These are phyloP conservation scores for Hypomontagnella submonticulosa DNA, from an alignment of 495 filamentous ascomycete species.

Conservation along the genomic window DNA sequence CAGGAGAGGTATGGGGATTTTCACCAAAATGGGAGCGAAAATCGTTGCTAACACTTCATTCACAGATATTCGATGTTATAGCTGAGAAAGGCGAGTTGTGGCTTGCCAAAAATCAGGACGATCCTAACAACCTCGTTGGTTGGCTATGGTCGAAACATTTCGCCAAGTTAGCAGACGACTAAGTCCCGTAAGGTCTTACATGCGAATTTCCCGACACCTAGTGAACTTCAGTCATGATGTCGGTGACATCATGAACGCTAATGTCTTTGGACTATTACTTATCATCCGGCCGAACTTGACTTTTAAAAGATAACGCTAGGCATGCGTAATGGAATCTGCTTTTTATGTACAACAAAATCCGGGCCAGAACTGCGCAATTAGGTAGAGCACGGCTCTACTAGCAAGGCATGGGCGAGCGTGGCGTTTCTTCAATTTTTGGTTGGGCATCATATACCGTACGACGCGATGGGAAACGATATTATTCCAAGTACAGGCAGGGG, in stretches of 20 bases:
- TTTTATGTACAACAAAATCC: constrained; percentile 41
- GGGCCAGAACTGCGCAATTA: constrained; percentile 21
- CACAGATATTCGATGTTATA: constrained; percentile 84
- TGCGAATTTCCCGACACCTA: constrained; percentile 14
- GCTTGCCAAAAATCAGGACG: constrained; percentile 97
- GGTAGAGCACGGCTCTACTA: constrained; percentile 18
- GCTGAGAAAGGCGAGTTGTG: constrained; percentile 97
- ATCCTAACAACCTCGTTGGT: constrained; percentile 77
- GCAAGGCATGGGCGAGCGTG: constrained; percentile 39
- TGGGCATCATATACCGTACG: constrained; percentile 42
- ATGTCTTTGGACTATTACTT: constrained; percentile 6
- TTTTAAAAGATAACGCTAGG: constrained; percentile 18
- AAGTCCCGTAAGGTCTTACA: constrained; percentile 16
- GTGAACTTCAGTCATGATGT: neutral
- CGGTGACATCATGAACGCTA: constrained; percentile 6
- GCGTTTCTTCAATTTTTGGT: constrained; percentile 45
- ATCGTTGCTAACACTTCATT: constrained; percentile 23
- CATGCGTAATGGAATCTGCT: constrained; percentile 17
- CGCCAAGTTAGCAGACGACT: constrained; percentile 73
- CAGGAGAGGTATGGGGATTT: constrained; percentile 74
- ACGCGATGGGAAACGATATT: constrained; percentile 44
- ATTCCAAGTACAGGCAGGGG: constrained; percentile 35
- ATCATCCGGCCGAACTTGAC: constrained; percentile 3
- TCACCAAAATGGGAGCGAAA: neutral
- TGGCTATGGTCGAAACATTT: constrained; percentile 99